Evolutionary conservation across 129 eudicot species (phyloP).

Genomic region (Centrapalus pauciflorus): DNA sequence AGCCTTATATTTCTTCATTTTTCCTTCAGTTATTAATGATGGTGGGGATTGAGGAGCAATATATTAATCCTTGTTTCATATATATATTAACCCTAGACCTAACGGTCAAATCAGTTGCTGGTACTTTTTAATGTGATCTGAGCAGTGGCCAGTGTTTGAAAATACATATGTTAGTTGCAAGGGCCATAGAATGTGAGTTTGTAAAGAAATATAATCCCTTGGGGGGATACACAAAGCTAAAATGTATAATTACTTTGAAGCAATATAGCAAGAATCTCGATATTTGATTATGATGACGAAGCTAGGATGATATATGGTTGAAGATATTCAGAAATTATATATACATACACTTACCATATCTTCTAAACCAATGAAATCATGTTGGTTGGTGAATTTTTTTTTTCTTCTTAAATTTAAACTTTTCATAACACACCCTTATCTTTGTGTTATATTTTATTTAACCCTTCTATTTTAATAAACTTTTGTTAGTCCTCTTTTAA

Average conservation of each 20-base stretch:
- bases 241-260: neutral
- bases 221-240: neutral
- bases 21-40: neutral
- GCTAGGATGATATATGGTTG: neutral
- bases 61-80: no score
- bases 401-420: no score
- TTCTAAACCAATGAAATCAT: no score
- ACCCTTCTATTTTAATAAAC: no score
- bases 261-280: neutral
- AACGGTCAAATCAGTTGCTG: no score
- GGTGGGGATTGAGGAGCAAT: neutral
- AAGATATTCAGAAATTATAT: neutral
- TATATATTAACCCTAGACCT: no score
- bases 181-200: neutral
- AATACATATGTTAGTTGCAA: neutral
- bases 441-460: no score
- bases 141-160: neutral
- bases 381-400: no score
- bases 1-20: neutral
- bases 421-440: no score
- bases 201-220: neutral
- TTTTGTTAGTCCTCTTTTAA: no score
- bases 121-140: neutral
- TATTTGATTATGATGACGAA: neutral
- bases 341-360: no score